Evolutionary conservation across 2,329 filamentous ascomycete genomes (phyloP), one percentile per base, ranked within the genome.

Genomic region (Xylaria sp.): DNA sequence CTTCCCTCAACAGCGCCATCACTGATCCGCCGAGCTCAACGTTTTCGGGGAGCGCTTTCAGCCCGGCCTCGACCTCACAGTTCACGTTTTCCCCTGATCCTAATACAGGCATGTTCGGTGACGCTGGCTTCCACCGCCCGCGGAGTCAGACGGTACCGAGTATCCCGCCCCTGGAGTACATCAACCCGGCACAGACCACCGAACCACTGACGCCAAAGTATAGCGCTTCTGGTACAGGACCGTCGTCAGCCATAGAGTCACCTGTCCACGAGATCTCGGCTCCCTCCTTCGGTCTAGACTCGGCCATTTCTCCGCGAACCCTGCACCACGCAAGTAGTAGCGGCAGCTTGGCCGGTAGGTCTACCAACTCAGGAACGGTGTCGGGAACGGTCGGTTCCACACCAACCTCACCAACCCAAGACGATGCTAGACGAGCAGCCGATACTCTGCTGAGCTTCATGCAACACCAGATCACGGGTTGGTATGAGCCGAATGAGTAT

Each of bases 111-210:
- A 86, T 88, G 0, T 96, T 94, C 76, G 73, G 79, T 47, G 83
- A 85, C 63, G 81, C 83, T 60, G 88, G 87, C 73, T 89, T 90
- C 71, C 90, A 91, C 73, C 86, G 93, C 63, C 92, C 92, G n/a
- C 86, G 93, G 74, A 96, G 92, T 77, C 93, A 96, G 78, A 97
- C 93, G 0, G 94, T 97, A 69, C 93, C 94, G 0, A 89, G 90
- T 50, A 81, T 93, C 47, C 89, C 88, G 53, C 81, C 83, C 62
- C 83, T 91, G 50, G 90, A 87, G 64, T 87, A 84, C 65, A 79
- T 85, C 71, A 84, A 83, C 71, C 84, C 85, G 63, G 69, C 75
- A 20, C 78, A 78, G 42, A 71, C 71, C 3, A 75, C 77, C 5
- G 83, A 86, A 38, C 81, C 83, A 1, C 77, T 83, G 71, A 86